Conservation (phyloP, 768 basidiomycete genomes). For the Suillus subaureus region DNA sequence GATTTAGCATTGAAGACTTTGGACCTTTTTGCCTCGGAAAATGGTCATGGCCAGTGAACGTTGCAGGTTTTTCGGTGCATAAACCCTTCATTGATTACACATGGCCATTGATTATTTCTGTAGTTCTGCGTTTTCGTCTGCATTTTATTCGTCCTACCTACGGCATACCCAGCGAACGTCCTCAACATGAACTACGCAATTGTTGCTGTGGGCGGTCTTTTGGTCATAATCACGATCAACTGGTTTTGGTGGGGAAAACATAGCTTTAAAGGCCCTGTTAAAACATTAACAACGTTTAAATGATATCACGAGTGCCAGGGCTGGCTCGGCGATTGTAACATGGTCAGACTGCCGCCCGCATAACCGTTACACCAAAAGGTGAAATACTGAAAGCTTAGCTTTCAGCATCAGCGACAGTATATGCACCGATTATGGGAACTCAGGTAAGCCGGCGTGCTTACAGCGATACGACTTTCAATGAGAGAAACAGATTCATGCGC, state of each 20-base stretch:
- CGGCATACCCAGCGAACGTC: conserved; percentile 50
- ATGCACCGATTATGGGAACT: no score
- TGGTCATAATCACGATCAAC: conserved; percentile 45
- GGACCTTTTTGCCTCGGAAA: conserved; percentile 56
- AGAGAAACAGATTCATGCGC: not conserved
- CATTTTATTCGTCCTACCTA: conserved; percentile 57
- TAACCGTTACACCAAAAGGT: no score
- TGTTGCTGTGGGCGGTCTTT: conserved; percentile 52
- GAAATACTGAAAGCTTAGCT: no score
- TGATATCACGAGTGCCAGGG: not conserved
- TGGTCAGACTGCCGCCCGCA: no score
- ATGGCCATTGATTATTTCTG: conserved; percentile 1
- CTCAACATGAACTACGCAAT: conserved; percentile 63
- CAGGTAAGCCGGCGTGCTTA: not conserved
- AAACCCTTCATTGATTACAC: not conserved
- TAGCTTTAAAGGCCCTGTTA: conserved; percentile 48
- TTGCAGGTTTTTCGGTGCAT: conserved; percentile 47
- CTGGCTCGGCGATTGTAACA: not conserved
- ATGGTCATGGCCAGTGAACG: conserved; percentile 55
- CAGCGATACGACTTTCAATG: not conserved
- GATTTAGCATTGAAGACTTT: conserved; percentile 46
- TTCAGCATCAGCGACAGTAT: no score
- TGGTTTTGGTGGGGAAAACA: conserved; percentile 52
- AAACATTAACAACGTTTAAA: conserved; percentile 29
- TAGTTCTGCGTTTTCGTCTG: conserved; percentile 58